Evolutionary conservation across 1,284 basidiomycete genomes (phyloP), one percentile per base, ranked within the genome.

Genomic region (Austroboletus novae-zelandiae): DNA sequence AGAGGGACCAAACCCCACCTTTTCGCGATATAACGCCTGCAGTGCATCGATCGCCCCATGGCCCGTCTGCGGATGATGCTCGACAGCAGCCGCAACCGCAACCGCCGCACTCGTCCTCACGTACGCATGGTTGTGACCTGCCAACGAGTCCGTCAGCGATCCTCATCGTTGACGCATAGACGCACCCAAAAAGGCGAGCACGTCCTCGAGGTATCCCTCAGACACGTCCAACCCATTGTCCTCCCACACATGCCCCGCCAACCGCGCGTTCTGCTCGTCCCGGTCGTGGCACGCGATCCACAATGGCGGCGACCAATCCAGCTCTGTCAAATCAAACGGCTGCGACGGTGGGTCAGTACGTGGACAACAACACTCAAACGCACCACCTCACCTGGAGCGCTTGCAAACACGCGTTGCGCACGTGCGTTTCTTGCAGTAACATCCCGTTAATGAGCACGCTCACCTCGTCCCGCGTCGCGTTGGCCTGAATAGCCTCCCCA

Each of bases 171-270:
- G 7, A 25, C 8, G 14, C 9, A 13, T 30, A 20, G 9, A 55
- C 52, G 2, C 62, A 91, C 91, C 87, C 23, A 98, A 77, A 62
- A 85, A 91, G 0, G 71, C 67, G 10, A 93, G 66, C 15, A 98
- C 72, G 40, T 78, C 73, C 2, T 68, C 66, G 1, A 92, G 71
- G 68, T 86, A 97, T 4, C 68, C 70, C 59, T 91, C 89, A 0
- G 91, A 83, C 7, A 97, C 83, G 62, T 98, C 94, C 34, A 99
- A 71, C 11, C 91, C 95, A 60, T 99, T 99, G 61, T 99, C 97
- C 52, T 97, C 94, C 96, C 95, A 99, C 11, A 94, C 69, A 60
- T 88, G 84, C 27, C 76, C 74, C 9, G 95, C 95, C 36, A 98
- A 74, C 40, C 87, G 78, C 0, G 86, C 85, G 58, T 97, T 98